Conservation (phyloP, 805 yeast genomes). For the Clavispora santaluciae region DNA sequence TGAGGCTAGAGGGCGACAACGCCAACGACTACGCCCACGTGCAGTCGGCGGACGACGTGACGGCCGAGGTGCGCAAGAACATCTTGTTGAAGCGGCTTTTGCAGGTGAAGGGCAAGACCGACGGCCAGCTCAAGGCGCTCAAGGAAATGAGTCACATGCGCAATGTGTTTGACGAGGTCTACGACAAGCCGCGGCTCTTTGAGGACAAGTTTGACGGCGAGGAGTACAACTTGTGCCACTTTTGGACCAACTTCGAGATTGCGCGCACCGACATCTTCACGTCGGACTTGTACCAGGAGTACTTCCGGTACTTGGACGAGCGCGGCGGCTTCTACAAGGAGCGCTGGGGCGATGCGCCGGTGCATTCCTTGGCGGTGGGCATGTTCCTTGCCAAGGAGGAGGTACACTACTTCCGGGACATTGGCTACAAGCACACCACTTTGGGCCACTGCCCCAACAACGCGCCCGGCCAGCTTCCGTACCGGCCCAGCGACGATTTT, state of each 20-base stretch:
- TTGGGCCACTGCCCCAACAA: slow-evolving; percentile 78
- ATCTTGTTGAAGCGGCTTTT: slow-evolving; percentile 22
- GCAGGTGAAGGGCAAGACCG: slow-evolving; percentile 17
- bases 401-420: slow-evolving; percentile 86
- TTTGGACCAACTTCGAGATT: slow-evolving; percentile 92
- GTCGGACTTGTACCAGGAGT: slow-evolving; percentile 58
- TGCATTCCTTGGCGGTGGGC: slow-evolving; percentile 83
- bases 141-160: slow-evolving; percentile 24
- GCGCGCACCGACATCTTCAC: slow-evolving; percentile 76
- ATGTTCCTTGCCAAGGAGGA: slow-evolving; percentile 64
- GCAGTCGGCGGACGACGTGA: slow-evolving; percentile 16
- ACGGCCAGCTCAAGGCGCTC: slow-evolving; percentile 16
- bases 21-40: slow-evolving; percentile 20
- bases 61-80: slow-evolving; percentile 24
- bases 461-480: slow-evolving; percentile 30
- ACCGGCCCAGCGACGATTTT: slow-evolving; percentile 19
- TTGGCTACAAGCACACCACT: slow-evolving; percentile 82
- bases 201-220: slow-evolving; percentile 62
- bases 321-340: slow-evolving; percentile 84
- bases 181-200: slow-evolving; percentile 20
- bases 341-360: slow-evolving; percentile 98
- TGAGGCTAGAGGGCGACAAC: slow-evolving; percentile 20
- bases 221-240: slow-evolving; percentile 76
- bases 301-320: slow-evolving; percentile 62
- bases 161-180: slow-evolving; percentile 35